These are phyloP conservation scores for Claviceps maximensis DNA, from an alignment of 2,329 filamentous ascomycete species.

Conservation along the genomic window DNA sequence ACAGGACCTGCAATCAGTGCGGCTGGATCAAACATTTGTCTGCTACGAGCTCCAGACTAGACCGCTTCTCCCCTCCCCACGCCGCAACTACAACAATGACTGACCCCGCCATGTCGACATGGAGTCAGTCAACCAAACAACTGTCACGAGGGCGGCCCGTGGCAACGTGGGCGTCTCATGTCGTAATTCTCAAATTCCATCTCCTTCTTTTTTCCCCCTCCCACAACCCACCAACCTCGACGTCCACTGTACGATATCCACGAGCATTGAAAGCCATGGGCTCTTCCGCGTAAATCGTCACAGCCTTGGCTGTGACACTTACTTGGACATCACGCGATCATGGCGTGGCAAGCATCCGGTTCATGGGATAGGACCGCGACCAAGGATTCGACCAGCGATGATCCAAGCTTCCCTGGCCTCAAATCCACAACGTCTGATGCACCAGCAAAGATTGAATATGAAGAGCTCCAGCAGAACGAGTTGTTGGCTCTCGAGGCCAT, in stretches of 20 bases:
- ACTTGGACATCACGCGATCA: slow-evolving; percentile 23
- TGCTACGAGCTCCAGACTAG: neutral
- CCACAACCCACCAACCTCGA: neutral
- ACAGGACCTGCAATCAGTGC: too few species aligned
- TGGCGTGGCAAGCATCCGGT: slow-evolving; percentile 39
- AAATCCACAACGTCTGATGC: slow-evolving; percentile 28
- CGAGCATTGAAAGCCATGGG: slow-evolving; percentile 23
- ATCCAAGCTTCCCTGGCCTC: slow-evolving; percentile 40
- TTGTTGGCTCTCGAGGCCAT: slow-evolving; percentile 75
- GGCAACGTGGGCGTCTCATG: neutral
- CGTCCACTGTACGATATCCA: neutral
- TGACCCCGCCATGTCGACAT: neutral
- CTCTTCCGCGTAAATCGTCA: slow-evolving; percentile 32
- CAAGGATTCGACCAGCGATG: slow-evolving; percentile 27
- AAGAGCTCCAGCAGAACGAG: slow-evolving; percentile 78
- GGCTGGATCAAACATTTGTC: too few species aligned
- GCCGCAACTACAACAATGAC: neutral
- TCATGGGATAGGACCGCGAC: slow-evolving; percentile 35
- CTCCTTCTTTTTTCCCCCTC: neutral
- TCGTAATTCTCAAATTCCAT: neutral
- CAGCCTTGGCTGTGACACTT: slow-evolving; percentile 42
- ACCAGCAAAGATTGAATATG: slow-evolving; percentile 49
- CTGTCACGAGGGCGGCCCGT: neutral
- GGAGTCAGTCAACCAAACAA: neutral
- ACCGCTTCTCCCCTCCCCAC: neutral